Percentiles rank a stretch among this genome's conserved stretches.
phyloP scores from a whole-genome alignment of 2,329 filamentous ascomycete genomes.

The Hypoxylon sp. region DNA sequence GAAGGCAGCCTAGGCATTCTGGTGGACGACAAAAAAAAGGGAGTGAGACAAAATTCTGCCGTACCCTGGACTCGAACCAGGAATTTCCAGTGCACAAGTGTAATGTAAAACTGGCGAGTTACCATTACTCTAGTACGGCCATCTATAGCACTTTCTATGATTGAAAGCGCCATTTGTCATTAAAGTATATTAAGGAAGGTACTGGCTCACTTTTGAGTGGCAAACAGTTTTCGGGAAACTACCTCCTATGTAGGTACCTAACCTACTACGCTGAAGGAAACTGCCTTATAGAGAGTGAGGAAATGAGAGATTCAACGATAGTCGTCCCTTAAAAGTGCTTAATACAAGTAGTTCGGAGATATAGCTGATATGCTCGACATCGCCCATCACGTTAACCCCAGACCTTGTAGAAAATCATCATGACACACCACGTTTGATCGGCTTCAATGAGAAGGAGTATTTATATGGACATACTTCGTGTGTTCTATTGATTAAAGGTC shows the following conservation, averaged over 20 bases:
- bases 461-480: neutral
- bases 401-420: neutral
- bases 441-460: neutral
- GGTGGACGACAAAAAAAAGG: neutral
- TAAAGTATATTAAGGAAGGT: neutral
- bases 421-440: neutral
- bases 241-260: too few relatives aligned
- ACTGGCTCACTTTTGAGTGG: too few relatives aligned
- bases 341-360: neutral
- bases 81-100: neutral
- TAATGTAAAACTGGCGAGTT: neutral
- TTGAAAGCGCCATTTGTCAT: neutral
- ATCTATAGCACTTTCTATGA: neutral
- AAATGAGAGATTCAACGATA: neutral
- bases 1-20: neutral
- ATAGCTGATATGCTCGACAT: neutral
- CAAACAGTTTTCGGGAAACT: neutral
- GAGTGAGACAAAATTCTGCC: neutral
- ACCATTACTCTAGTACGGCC: neutral
- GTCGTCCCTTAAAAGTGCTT: neutral
- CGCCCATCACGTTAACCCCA: neutral
- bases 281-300: neutral
- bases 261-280: neutral
- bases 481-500: neutral
- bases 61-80: neutral